Evolutionary conservation across 2,329 filamentous ascomycete species (phyloP), one percentile per base, ranked within the genome.

Genomic region (Metarhizium album): DNA sequence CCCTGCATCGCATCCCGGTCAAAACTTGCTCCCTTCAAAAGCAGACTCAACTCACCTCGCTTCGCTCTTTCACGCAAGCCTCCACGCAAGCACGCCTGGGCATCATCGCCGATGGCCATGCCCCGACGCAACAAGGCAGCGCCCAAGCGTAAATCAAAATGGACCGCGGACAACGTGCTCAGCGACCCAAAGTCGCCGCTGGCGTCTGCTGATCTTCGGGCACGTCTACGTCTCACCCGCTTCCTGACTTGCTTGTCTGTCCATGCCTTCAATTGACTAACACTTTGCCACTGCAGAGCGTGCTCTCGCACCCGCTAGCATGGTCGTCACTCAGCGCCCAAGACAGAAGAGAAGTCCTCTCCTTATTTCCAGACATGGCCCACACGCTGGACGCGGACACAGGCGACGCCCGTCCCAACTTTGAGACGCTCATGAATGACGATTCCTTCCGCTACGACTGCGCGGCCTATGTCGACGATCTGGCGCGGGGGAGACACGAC

Each of bases 401-500:
- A 1, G 60, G 63, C 18, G 53, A 65, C 13, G 68, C 69, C 7
- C 63, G 70, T 8, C 73, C 71, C 0, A 60, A 76, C 54, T 62
- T 74, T 43, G 59, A 58, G 3, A 66, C 68, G 14, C 66, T 76
- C 11, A 66, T 67, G 53, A 75, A 72, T 55, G 72, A 72, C 58
- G 66, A 74, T 55, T 68, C 67, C 55, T 75, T 76, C 57, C 72
- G 74, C 11, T 62, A 72, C 45, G 72, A 74, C 58, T 69, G 71
- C 48, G 67, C 70, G 0, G 65, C 65, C 3, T 76, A 75, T 58
- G 69, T 68, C 29, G 70, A 73, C 33, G 67, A 75, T 54, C 62
- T 81, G 18, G 55, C 60, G 4, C 62, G 66, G 35, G 78, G 78
- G 3, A 70, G 68, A 33, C 74, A 79, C 52, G 75, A 80, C 55